A percentile compares a stretch with the other conserved stretches of the same genome.
phyloP scores from a whole-genome alignment of 2,329 filamentous ascomycete species.

The Chaetomium globosum region DNA sequence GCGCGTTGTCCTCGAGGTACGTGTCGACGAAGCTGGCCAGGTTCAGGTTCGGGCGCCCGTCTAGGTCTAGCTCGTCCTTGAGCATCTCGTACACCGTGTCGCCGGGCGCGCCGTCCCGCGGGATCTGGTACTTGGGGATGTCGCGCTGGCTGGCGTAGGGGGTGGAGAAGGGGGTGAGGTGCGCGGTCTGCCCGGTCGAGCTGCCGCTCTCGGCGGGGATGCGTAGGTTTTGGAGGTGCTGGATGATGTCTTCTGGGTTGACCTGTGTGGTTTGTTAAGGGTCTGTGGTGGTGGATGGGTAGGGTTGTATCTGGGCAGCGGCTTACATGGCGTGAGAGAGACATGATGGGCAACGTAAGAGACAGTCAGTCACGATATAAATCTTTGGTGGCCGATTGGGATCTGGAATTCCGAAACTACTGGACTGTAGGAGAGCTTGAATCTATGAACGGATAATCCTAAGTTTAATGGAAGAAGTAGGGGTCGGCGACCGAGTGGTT shows the following conservation, averaged over 20 bases:
- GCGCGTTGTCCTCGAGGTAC: conserved; percentile 69
- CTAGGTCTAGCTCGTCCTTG: conserved; percentile 64
- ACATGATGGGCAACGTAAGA: conserved; percentile 43
- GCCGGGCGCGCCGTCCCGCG: conserved; percentile 58
- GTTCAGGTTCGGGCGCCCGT: conserved; percentile 69
- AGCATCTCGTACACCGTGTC: conserved; percentile 68
- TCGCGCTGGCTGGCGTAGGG: conserved; percentile 58
- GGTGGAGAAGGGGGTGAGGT: conserved; percentile 60
- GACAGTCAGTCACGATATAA: background rate
- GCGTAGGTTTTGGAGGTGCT: conserved; percentile 52
- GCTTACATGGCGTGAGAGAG: conserved; percentile 53
- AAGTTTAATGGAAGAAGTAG: background rate
- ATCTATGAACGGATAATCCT: background rate
- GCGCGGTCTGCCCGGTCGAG: conserved; percentile 48
- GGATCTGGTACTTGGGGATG: conserved; percentile 63
- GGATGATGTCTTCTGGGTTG: conserved; percentile 59
- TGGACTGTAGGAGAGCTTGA: background rate
- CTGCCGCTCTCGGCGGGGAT: conserved; percentile 46
- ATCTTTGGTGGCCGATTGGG: no score
- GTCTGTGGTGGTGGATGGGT: background rate
- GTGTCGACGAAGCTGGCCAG: conserved; percentile 71
- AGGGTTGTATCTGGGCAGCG: background rate
- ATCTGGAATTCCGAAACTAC: background rate
- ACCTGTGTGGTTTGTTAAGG: conserved; percentile 44
- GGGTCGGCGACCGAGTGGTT: background rate